These are phyloP conservation scores for Sugiyamaella sp. DNA, from an alignment of 1,139 yeast species.

Conservation along the genomic window DNA sequence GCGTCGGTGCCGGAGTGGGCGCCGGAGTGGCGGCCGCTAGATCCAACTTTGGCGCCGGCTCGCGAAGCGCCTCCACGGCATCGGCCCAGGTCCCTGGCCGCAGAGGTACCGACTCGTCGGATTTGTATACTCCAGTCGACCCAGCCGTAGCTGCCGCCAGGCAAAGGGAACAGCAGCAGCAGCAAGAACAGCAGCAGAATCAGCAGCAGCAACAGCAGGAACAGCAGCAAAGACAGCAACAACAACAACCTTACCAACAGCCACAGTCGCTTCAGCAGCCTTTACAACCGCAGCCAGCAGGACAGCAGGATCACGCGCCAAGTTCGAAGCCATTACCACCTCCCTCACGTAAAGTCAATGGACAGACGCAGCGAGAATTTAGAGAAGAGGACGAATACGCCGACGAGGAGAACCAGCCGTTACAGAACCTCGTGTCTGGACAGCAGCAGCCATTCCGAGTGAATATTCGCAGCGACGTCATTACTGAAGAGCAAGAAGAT, in stretches of 20 bases:
- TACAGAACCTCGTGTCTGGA: constrained; percentile 15
- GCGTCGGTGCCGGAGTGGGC: neutral
- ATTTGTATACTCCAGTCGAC: constrained; percentile 15
- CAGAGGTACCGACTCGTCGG: constrained; percentile 7
- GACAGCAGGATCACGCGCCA: neutral
- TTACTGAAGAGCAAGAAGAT: constrained; percentile 41
- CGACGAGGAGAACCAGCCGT: constrained; percentile 24
- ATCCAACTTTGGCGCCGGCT: neutral
- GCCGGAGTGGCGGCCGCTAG: neutral
- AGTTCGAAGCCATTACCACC: constrained; percentile 63
- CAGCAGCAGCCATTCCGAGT: constrained; percentile 34
- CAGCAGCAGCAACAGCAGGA: constrained; percentile 4
- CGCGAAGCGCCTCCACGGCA: neutral
- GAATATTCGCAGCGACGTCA: constrained; percentile 39
- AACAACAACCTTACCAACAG: constrained; percentile 1
- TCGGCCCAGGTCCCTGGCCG: constrained; percentile 6
- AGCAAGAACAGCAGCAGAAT: constrained; percentile 9
- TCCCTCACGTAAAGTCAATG: constrained; percentile 59
- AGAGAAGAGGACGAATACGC: constrained; percentile 23
- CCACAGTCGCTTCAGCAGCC: constrained; percentile 4
- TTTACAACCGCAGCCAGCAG: constrained; percentile 1
- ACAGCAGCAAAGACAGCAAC: constrained; percentile 8
- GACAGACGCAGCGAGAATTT: constrained; percentile 14
- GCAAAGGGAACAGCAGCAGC: neutral
- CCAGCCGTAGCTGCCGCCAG: constrained; percentile 6